Conservation (phyloP, 169 alveolate species). For the Cystoisospora suis region DNA sequence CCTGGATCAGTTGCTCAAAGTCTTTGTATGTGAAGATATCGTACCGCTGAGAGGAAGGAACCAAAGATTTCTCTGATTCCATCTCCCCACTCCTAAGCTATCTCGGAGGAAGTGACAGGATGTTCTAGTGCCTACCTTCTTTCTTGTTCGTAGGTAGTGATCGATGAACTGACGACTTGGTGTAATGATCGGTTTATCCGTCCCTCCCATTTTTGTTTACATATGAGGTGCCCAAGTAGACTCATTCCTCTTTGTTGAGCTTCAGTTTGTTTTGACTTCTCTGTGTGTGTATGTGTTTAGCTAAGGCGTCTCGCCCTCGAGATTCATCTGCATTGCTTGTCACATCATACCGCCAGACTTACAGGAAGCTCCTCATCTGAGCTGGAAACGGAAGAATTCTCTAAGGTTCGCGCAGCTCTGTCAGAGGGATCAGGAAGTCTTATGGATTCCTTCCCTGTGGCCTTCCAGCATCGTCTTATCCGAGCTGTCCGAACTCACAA, state of each 20-base stretch:
- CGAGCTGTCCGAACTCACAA: not conserved
- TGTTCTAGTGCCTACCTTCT: too few species aligned
- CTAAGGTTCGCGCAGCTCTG: not conserved
- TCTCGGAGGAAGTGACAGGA: too few species aligned
- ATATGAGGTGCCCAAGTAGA: not conserved
- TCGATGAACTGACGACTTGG: too few species aligned
- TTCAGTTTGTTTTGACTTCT: too few species aligned
- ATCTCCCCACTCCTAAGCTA: too few species aligned
- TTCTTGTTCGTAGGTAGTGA: too few species aligned
- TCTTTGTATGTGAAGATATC: too few species aligned
- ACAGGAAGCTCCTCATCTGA: not conserved
- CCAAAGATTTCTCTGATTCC: too few species aligned
- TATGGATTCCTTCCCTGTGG: not conserved
- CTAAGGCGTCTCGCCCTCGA: not conserved
- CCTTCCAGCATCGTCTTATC: slow-evolving; percentile 20
- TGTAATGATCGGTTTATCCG: too few species aligned
- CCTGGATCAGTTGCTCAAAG: too few species aligned
- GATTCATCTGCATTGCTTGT: not conserved
- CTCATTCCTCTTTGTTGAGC: too few species aligned
- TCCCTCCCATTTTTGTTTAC: not conserved
- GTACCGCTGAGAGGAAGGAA: too few species aligned
- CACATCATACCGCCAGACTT: not conserved
- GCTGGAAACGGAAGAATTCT: not conserved
- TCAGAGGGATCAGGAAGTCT: not conserved
- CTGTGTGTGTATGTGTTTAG: not conserved